Evolutionary conservation across 2,329 filamentous ascomycete species (phyloP), one percentile per base, ranked within the genome.

Genomic region (Diplodia scrobiculata): DNA sequence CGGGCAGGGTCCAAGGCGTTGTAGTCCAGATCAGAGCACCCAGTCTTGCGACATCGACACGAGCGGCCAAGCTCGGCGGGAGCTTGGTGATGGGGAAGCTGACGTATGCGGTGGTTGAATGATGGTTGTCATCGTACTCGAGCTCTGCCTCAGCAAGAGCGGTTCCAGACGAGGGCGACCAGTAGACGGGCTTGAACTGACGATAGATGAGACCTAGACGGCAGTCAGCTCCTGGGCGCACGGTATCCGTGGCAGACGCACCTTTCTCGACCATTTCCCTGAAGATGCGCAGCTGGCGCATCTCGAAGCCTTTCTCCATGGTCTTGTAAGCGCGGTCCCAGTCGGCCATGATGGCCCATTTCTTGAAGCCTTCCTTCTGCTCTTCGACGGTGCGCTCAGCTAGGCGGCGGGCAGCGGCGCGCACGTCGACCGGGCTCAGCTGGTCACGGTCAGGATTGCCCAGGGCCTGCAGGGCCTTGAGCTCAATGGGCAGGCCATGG

Each of bases 11-110:
- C 95, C 95, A 99, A 0, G 95, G 95, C 0, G 95, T 99, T 0
- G 95, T 99, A 1, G 95, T 99, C 95, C 95, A 99, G 62, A 98
- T 91, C n/a, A 95, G 84, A n/a, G 90, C 91, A 75, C 84, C 89
- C 11, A 97, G 32, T 25, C 85, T 75, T 5, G 25, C 34, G 9
- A 52, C 48, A 27, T 67, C 53, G 17, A 69, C 69, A 0, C 77
- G 72, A 2, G 78, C 70, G 2, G 72, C 68, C 38, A 74, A 72
- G 60, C 81, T 73, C 25, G 79, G 67, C 5, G 71, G 77, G 7
- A 79, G 72, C 54, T 73, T 72, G 27, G 88, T 70, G 32, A 97
- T 82, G 0, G 88, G 90, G 72, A 96, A 96, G 67, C 86, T 88
- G 52, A 99, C 85, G 68, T 89, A 94, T n/a, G 91, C 91, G 1